Evolutionary conservation across 2,329 filamentous ascomycete genomes (phyloP).

Genomic region (Colletotrichum caudatum): DNA sequence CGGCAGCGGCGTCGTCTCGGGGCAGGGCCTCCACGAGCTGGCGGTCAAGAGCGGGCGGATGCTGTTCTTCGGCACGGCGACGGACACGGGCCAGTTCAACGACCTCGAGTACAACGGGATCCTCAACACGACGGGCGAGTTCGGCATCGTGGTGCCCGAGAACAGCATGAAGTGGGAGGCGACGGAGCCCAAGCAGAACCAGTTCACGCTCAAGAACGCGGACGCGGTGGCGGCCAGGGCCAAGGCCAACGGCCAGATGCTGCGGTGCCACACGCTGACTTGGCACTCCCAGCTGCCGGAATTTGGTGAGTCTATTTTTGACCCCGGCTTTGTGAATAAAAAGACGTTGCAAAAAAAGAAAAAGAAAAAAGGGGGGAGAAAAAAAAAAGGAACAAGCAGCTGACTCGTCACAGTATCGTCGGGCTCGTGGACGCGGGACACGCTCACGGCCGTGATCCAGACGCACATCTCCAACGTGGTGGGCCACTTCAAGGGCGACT

Average conservation of each 20-base stretch:
- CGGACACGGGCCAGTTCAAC: conserved; percentile 63
- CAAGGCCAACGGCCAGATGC: conserved; percentile 55
- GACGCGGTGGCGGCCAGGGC: conserved; percentile 61
- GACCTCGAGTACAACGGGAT: conserved; percentile 65
- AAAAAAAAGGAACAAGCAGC: conserved; percentile 54
- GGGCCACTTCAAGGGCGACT: conserved; percentile 58
- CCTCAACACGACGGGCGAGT: conserved; percentile 65
- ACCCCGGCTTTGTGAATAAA: rapidly evolving
- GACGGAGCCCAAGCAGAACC: conserved; percentile 66
- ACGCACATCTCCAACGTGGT: conserved; percentile 63
- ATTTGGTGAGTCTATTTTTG: conserved; percentile 49
- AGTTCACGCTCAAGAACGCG: conserved; percentile 71
- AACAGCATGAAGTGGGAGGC: conserved; percentile 72
- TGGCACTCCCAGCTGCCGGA: conserved; percentile 72
- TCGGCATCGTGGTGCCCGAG: conserved; percentile 71
- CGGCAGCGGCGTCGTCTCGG: conserved; percentile 32
- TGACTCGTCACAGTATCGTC: conserved; percentile 65
- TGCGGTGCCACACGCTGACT: conserved; percentile 73
- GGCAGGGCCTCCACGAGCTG: conserved; percentile 58
- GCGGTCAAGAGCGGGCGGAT: conserved; percentile 64
- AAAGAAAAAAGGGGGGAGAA: no score
- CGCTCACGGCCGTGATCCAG: conserved; percentile 55
- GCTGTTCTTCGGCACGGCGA: conserved; percentile 74
- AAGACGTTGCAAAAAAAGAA: no score
- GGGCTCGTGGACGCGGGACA: conserved; percentile 69